These are phyloP conservation scores for Rhizophagus clarus DNA, from an alignment of 192 early-diverging fungal genomes.

Conservation along the genomic window DNA sequence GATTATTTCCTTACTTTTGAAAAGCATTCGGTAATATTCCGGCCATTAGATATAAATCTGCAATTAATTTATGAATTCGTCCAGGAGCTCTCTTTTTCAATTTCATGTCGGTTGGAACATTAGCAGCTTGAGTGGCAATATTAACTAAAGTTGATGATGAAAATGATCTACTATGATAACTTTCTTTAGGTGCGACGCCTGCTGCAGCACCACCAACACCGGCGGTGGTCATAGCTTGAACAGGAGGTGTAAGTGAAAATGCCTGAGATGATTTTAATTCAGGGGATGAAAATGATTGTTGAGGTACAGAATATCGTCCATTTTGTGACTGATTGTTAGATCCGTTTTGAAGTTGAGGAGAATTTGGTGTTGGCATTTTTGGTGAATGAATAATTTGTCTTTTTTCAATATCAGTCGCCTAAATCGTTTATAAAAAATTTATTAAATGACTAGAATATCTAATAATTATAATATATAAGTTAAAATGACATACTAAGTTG, in stretches of 20 bases:
- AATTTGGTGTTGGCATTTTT: conserved; percentile 34
- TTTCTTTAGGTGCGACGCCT: conserved; percentile 32
- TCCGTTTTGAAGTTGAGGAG: neutral
- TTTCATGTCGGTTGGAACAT: conserved; percentile 42
- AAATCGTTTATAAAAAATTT: neutral
- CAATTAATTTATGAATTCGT: conserved; percentile 71
- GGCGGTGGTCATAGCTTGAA: conserved; percentile 48
- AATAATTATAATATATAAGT: neutral
- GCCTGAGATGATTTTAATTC: conserved; percentile 35
- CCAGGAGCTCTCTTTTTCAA: conserved; percentile 66
- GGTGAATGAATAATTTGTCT: conserved; percentile 58
- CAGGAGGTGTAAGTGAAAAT: conserved; percentile 44
- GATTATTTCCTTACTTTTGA: conserved; percentile 42
- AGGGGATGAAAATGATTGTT: conserved; percentile 27
- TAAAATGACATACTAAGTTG: conserved; percentile 52
- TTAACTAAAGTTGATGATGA: conserved; percentile 39
- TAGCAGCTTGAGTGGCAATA: conserved; percentile 23
- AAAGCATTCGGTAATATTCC: conserved; percentile 74
- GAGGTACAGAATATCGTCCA: conserved; percentile 23
- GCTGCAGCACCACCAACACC: conserved; percentile 32
- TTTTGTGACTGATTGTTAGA: conserved; percentile 5
- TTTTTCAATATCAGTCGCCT: conserved; percentile 60
- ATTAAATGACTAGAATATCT: conserved; percentile 1
- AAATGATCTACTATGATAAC: conserved; percentile 40
- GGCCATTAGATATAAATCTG: conserved; percentile 74